Evolutionary conservation across 495 filamentous ascomycete species (phyloP).

Genomic region (Aspergillus heteromorphus): DNA sequence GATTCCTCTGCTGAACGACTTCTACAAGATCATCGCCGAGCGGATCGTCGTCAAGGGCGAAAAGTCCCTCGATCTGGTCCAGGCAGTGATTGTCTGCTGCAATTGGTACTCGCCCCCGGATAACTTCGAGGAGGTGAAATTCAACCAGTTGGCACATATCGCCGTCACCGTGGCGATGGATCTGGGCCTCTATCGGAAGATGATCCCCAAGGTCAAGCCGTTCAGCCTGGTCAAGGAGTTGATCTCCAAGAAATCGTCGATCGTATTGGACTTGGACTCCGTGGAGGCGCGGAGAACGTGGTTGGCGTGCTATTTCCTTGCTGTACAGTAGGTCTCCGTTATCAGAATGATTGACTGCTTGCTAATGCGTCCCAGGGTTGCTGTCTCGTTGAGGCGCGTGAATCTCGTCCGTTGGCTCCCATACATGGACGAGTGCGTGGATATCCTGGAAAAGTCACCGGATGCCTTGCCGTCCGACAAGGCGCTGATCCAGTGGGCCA

Average conservation of each 20-base stretch:
- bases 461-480: slow-evolving; percentile 69
- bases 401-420: slow-evolving; percentile 76
- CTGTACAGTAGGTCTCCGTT: slow-evolving; percentile 40
- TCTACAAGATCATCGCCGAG: slow-evolving; percentile 69
- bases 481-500: slow-evolving; percentile 67
- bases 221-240: slow-evolving; percentile 28
- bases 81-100: slow-evolving; percentile 65
- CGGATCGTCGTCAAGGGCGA: slow-evolving; percentile 68
- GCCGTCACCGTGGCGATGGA: slow-evolving; percentile 84
- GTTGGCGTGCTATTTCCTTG: slow-evolving; percentile 76
- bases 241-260: slow-evolving; percentile 32
- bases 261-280: slow-evolving; percentile 53
- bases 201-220: slow-evolving; percentile 20
- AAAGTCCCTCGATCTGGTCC: slow-evolving; percentile 82
- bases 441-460: slow-evolving; percentile 64
- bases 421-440: slow-evolving; percentile 81
- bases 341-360: slow-evolving; percentile 9
- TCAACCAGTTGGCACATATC: slow-evolving; percentile 81
- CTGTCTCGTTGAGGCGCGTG: slow-evolving; percentile 75
- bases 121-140: slow-evolving; percentile 80
- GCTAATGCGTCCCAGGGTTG: slow-evolving; percentile 59
- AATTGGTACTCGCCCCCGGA: slow-evolving; percentile 85
- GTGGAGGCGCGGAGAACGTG: slow-evolving; percentile 74
- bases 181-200: slow-evolving; percentile 64
- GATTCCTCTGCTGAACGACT: slow-evolving; percentile 56